Evolutionary conservation across 306 rosid genomes (phyloP).

Genomic region (Spatholobus suberectus): DNA sequence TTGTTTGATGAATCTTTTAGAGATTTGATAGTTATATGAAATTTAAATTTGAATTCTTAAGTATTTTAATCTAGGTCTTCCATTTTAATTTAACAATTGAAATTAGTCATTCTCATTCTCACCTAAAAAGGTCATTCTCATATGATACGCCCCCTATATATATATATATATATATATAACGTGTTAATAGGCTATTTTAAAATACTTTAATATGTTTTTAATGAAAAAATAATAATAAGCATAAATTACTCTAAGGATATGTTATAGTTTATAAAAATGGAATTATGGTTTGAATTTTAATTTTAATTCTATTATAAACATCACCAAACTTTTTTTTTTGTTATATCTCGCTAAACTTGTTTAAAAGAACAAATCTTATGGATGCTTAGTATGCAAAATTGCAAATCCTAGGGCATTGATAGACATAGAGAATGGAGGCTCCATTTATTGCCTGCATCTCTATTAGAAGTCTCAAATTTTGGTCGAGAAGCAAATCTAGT

Average conservation of each 20-base stretch:
- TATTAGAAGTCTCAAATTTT: neutral
- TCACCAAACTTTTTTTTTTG: too few species aligned
- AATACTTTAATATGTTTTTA: neutral
- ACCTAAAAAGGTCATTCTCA: too few species aligned
- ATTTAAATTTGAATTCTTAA: too few species aligned
- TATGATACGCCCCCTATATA: too few species aligned
- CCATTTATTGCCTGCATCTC: neutral
- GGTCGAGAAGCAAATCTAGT: neutral
- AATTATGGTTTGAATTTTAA: neutral
- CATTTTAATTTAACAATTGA: too few species aligned
- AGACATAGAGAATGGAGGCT: neutral
- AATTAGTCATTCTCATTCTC: too few species aligned
- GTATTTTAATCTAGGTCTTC: too few species aligned
- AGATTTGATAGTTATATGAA: too few species aligned
- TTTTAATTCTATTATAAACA: neutral
- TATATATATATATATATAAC: too few species aligned
- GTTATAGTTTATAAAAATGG: neutral
- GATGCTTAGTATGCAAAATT: neutral
- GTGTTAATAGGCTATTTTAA: neutral
- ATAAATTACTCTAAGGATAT: neutral
- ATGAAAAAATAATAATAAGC: neutral
- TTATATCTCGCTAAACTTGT: too few species aligned
- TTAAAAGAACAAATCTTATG: neutral
- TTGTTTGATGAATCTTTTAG: too few species aligned
- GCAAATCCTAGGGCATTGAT: neutral